Evolutionary conservation across 2,329 filamentous ascomycete genomes (phyloP).

Genomic region (Colletotrichum scovillei): DNA sequence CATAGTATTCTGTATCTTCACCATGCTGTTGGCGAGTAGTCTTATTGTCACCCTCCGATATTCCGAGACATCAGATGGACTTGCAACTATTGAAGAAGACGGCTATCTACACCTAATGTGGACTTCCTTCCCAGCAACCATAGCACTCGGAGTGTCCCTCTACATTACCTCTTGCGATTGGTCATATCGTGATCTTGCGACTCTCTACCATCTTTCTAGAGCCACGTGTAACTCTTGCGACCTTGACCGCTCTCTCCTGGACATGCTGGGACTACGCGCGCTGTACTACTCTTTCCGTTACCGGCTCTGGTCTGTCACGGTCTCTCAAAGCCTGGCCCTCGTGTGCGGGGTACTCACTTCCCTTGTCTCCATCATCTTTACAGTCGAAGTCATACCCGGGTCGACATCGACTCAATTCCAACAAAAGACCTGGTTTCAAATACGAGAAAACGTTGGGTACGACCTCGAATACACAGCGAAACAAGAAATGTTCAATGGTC

Average conservation of each 20-base stretch:
- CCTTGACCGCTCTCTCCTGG: neutral
- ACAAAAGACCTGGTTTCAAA: slow-evolving; percentile 7
- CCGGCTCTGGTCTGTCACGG: neutral
- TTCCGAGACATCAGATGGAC: slow-evolving; percentile 1
- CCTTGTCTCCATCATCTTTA: slow-evolving; percentile 6
- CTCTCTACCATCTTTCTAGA: slow-evolving; percentile 1
- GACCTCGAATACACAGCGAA: neutral
- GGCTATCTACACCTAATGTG: slow-evolving; percentile 18
- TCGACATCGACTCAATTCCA: neutral
- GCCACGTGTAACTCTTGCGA: neutral
- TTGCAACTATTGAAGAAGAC: neutral
- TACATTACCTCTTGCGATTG: slow-evolving; percentile 23
- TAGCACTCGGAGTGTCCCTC: neutral
- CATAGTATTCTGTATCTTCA: neutral
- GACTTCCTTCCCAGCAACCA: slow-evolving; percentile 18
- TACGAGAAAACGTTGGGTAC: neutral
- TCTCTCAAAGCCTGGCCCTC: slow-evolving; percentile 14
- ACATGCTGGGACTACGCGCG: slow-evolving; percentile 16
- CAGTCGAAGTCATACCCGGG: neutral
- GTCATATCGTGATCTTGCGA: neutral
- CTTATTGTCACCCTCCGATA: neutral
- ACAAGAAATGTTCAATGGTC: neutral
- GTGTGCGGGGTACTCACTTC: slow-evolving; percentile 19
- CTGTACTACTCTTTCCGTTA: slow-evolving; percentile 1
- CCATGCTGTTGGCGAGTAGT: neutral